Evolutionary conservation across 108 stramenopile species (phyloP).

Genomic region (Thalassiosira profunda): DNA sequence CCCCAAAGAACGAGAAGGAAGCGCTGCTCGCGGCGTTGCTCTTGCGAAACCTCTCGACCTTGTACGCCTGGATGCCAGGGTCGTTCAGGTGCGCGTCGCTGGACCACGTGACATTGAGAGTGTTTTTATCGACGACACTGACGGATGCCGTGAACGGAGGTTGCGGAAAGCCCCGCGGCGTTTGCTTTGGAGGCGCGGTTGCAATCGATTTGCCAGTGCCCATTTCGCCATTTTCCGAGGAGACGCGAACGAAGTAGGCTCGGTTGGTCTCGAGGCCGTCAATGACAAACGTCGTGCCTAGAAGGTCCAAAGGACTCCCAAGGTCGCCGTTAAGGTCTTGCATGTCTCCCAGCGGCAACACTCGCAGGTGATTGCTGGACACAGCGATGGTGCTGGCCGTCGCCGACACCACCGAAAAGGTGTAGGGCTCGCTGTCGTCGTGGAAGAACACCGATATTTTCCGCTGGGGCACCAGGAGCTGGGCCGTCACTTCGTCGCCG

Average conservation of each 20-base stretch:
- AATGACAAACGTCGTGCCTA: slow-evolving; percentile 49
- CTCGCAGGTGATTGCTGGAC: slow-evolving; percentile 38
- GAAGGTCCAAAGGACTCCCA: slow-evolving; percentile 35
- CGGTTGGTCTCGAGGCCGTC: slow-evolving; percentile 40
- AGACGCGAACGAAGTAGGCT: slow-evolving; percentile 73
- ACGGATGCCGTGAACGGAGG: slow-evolving; percentile 39
- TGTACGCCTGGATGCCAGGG: slow-evolving; percentile 38
- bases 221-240: slow-evolving; percentile 57
- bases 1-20: slow-evolving; percentile 44
- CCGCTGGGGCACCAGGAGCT: slow-evolving; percentile 51
- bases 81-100: slow-evolving; percentile 42
- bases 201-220: slow-evolving; percentile 40
- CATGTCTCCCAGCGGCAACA: slow-evolving; percentile 26
- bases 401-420: slow-evolving; percentile 46
- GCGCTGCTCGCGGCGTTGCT: slow-evolving; percentile 28
- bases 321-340: neutral
- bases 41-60: slow-evolving; percentile 46
- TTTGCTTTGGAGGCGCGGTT: slow-evolving; percentile 34
- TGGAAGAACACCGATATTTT: slow-evolving; percentile 51
- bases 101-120: slow-evolving; percentile 37
- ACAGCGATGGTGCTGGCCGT: slow-evolving; percentile 43
- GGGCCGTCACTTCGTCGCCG: slow-evolving; percentile 34
- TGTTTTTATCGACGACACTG: slow-evolving; percentile 32
- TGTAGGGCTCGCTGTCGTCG: slow-evolving; percentile 42
- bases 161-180: slow-evolving; percentile 41